Base-by-base conservation (phyloP, 306 rosid genomes). In the Cicer judaicum region DNA sequence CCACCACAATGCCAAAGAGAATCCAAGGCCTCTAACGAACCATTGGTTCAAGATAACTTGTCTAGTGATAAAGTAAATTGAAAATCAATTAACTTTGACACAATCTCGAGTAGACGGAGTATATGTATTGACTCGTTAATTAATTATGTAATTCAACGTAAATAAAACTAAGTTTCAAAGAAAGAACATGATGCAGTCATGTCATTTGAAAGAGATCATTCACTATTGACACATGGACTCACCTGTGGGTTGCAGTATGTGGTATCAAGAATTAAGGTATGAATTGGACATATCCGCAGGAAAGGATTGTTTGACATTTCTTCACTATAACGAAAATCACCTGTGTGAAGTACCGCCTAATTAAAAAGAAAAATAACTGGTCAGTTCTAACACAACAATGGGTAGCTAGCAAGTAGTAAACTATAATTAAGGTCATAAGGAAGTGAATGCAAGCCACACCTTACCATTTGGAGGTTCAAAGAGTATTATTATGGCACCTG, bases 211-310 rank as follows among this genome's bases (percentile, higher is more conserved):
- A 65, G 62, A 84, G 44, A 70, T 41, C 9, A 77, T 77, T 41
- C 57, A 14, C 21, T 19, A 62, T 71, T 70, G 40, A 73, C 7
- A 73, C 44, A 40, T 54, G 79, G 71, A 84, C 82, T 91, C 71
- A 89, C 98, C 91, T 89, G 97, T 54, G 96, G 90, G 63, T 89
- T 85, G 68, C 98, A 93, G 82, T 93, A 93, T 61, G 97, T 93
- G 73, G 98, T 91, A 72, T 91, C 98, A 71, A 93, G 96, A 84
- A 91, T 86, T 29, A 93, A 85, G 6, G 96, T 91, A 66, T 88
- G 86, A 55, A 93, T 86, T 46, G 82, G 82, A 82, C 85, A 70
- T 43, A 72, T 70, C 76, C 36, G 86, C 43, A 91, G 78, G 54
- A 89, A 39, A 36, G 91, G 77, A 68, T 78, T 73, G 83, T 70